phyloP scores from a whole-genome alignment of 2,329 filamentous ascomycete species.

The Trichoderma simmonsii region DNA sequence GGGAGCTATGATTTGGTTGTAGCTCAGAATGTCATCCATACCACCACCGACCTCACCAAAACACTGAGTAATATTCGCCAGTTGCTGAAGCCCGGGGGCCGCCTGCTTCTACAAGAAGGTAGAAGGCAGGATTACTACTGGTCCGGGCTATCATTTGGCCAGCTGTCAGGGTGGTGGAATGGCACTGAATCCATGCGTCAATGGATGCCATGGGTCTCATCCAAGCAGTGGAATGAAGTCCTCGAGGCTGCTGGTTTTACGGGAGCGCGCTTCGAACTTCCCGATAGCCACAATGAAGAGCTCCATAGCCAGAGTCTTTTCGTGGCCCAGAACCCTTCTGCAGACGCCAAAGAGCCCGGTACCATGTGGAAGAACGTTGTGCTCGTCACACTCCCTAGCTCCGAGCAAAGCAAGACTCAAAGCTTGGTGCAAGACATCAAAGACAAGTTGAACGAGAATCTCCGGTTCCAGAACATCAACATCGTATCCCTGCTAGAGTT shows the following conservation, averaged over 20 bases:
- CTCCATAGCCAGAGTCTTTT: background rate
- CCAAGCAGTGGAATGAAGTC: constrained; percentile 13
- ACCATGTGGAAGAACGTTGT: background rate
- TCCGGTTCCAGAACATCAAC: constrained; percentile 13
- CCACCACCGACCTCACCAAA: constrained; percentile 26
- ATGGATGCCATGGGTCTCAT: constrained; percentile 20
- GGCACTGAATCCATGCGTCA: constrained; percentile 14
- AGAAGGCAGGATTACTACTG: constrained; percentile 10
- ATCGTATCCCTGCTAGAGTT: constrained; percentile 7
- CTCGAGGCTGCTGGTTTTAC: constrained; percentile 15
- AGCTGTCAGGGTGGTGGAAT: constrained; percentile 20
- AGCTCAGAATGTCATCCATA: constrained; percentile 30
- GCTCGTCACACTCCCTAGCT: background rate
- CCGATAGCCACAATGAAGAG: background rate
- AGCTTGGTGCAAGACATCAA: background rate
- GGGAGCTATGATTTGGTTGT: constrained; percentile 23
- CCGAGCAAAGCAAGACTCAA: background rate
- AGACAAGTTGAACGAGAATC: constrained; percentile 1
- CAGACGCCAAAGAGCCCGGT: background rate
- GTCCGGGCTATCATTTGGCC: constrained; percentile 19
- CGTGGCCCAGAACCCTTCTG: background rate
- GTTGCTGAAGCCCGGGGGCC: constrained; percentile 29
- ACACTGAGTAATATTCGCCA: constrained; percentile 22
- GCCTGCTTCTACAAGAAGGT: constrained; percentile 24
- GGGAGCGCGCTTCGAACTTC: constrained; percentile 14